Percentiles rank a stretch among this genome's conserved stretches.
These are phyloP conservation scores for Salvia rosmarinus DNA, from an alignment of 257 asterid species.

Conservation along the genomic window DNA sequence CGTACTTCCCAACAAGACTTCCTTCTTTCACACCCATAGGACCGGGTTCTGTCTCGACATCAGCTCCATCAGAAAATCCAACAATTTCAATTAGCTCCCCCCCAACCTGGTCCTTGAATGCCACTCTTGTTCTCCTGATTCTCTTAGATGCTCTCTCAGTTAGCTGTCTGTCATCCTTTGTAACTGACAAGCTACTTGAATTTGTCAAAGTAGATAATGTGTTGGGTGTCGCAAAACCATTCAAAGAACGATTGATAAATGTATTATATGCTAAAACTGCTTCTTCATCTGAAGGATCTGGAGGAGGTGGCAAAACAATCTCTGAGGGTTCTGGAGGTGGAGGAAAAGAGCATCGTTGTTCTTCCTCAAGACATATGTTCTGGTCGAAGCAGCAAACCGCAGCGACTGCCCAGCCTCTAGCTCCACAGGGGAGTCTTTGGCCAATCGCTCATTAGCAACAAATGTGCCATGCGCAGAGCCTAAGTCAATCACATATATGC, in stretches of 20 bases:
- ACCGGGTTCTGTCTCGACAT: slow-evolving; percentile 96
- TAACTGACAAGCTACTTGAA: slow-evolving; percentile 32
- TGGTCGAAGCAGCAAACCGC: slow-evolving; percentile 94
- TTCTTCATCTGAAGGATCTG: slow-evolving; percentile 91
- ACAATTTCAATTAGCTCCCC: slow-evolving; percentile 85
- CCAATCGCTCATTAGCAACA: slow-evolving; percentile 91
- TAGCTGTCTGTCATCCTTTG: slow-evolving; percentile 40
- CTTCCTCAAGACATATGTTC: slow-evolving; percentile 78
- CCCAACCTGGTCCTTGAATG: slow-evolving; percentile 87
- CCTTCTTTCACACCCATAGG: slow-evolving; percentile 97
- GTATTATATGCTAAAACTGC: slow-evolving; percentile 91
- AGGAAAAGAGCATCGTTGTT: slow-evolving; percentile 74
- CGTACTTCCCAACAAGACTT: slow-evolving; percentile 96
- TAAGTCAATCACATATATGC: slow-evolving; percentile 86
- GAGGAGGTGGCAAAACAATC: slow-evolving; percentile 75
- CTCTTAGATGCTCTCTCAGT: slow-evolving; percentile 72
- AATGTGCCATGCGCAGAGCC: slow-evolving; percentile 99
- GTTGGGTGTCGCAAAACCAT: slow-evolving; percentile 60
- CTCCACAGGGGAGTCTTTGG: slow-evolving; percentile 85
- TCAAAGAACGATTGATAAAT: slow-evolving; percentile 60
- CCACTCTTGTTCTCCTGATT: slow-evolving; percentile 71
- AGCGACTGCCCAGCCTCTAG: slow-evolving; percentile 91
- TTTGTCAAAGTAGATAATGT: slow-evolving; percentile 40
- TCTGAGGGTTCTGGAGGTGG: slow-evolving; percentile 60
- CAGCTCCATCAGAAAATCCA: slow-evolving; percentile 91